A percentile compares a stretch with the other conserved stretches of the same genome.
These are phyloP conservation scores for Cutaneotrichosporon mucoides DNA, from an alignment of 1,284 basidiomycete species.

Conservation along the genomic window DNA sequence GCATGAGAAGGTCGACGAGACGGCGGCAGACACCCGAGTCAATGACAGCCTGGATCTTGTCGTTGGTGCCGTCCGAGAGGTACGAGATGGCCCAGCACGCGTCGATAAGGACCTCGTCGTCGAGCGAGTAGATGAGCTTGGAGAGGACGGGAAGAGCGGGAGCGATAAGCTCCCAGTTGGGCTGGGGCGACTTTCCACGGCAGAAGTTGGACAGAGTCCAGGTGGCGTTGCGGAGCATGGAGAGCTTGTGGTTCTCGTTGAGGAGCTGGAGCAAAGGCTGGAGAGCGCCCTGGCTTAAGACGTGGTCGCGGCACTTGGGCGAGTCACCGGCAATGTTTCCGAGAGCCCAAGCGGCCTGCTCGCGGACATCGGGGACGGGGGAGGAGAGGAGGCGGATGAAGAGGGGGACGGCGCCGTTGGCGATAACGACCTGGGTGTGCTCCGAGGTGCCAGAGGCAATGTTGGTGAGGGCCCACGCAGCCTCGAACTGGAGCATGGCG, in stretches of 20 bases:
- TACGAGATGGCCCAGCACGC: constrained; percentile 99
- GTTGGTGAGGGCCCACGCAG: constrained; percentile 99
- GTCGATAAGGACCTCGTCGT: constrained; percentile 98
- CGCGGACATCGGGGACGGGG: constrained; percentile 81
- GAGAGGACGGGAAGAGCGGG: constrained; percentile 93
- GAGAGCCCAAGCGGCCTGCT: constrained; percentile 95
- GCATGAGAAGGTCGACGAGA: constrained; percentile 96
- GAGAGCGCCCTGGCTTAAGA: constrained; percentile 54
- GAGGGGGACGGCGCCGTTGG: constrained; percentile 89
- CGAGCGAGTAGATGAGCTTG: constrained; percentile 97
- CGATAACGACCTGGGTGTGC: constrained; percentile 97
- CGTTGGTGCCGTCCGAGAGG: constrained; percentile 97
- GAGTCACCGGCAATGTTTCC: constrained; percentile 97
- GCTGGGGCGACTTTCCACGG: constrained; percentile 91
- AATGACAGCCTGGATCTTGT: constrained; percentile 99
- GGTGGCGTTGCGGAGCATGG: constrained; percentile 95
- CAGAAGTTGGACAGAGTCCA: constrained; percentile 99
- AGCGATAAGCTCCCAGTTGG: constrained; percentile 90
- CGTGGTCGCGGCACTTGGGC: constrained; percentile 88
- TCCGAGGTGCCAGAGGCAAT: constrained; percentile 98
- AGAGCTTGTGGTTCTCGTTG: constrained; percentile 76
- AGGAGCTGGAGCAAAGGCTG: constrained; percentile 54
- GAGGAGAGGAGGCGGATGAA: constrained; percentile 90
- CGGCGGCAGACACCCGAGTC: constrained; percentile 97
- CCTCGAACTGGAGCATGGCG: constrained; percentile 97